phyloP scores from a whole-genome alignment of 805 yeast genomes.

The Sugiyamaella valdiviana region DNA sequence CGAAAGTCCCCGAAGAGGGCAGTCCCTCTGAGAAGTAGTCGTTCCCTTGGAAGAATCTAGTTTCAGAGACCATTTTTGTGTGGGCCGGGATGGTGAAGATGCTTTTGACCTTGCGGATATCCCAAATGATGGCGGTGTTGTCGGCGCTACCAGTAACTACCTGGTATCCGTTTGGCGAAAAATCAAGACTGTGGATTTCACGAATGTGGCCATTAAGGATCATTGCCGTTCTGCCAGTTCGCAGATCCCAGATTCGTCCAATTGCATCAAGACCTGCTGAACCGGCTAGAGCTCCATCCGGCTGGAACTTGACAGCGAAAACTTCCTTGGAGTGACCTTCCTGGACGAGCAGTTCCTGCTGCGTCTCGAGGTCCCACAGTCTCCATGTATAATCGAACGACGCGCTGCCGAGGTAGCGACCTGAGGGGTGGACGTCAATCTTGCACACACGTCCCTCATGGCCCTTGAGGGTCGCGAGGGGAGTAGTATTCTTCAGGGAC shows the following conservation, averaged over 20 bases:
- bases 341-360: constrained; percentile 53
- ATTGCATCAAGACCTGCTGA: constrained; percentile 76
- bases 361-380: constrained; percentile 64
- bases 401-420: constrained; percentile 53
- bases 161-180: constrained; percentile 70
- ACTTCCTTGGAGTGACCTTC: constrained; percentile 84
- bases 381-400: constrained; percentile 87
- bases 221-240: constrained; percentile 64
- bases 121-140: constrained; percentile 79
- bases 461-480: constrained; percentile 32
- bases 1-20: constrained; percentile 38
- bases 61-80: constrained; percentile 59
- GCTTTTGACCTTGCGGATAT: constrained; percentile 50
- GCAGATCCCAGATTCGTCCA: constrained; percentile 75
- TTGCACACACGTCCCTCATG: constrained; percentile 56
- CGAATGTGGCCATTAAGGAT: constrained; percentile 61
- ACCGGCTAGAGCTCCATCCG: constrained; percentile 68
- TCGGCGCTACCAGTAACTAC: constrained; percentile 84
- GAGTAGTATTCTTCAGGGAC: constrained; percentile 23
- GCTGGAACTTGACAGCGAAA: constrained; percentile 53
- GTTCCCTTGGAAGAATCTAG: constrained; percentile 41
- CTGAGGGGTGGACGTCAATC: constrained; percentile 60
- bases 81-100: constrained; percentile 63
- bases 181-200: constrained; percentile 64
- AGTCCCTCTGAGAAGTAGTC: not conserved